Percentiles rank a stretch among this genome's conserved stretches.
These are phyloP conservation scores for Leavenworthia alabamica DNA, from an alignment of 345 rosid species.

Conservation along the genomic window DNA sequence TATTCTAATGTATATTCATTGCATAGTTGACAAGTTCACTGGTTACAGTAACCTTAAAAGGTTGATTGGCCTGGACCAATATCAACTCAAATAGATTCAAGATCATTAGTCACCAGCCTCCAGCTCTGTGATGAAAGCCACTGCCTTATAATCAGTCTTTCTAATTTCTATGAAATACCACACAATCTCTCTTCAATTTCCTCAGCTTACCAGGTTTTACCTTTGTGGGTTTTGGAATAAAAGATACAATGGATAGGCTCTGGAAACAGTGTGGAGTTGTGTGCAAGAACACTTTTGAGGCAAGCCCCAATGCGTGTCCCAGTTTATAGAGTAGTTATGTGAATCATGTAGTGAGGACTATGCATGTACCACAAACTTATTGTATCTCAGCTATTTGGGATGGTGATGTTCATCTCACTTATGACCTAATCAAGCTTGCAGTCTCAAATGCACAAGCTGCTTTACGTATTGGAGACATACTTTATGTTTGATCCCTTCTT, in stretches of 20 bases:
- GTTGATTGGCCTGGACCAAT: neutral
- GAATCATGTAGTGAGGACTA: neutral
- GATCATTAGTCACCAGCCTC: neutral
- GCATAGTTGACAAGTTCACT: too few relatives aligned
- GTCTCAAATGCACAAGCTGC: neutral
- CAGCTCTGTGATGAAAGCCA: neutral
- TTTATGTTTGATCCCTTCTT: too few relatives aligned
- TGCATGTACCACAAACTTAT: neutral
- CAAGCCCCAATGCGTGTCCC: neutral
- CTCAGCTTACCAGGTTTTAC: slow-evolving; percentile 1
- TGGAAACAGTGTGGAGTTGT: neutral
- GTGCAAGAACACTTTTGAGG: neutral
- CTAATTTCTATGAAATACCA: neutral
- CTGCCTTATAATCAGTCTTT: neutral
- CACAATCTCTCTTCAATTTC: neutral
- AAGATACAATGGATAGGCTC: neutral
- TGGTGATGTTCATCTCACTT: neutral
- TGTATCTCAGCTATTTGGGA: neutral
- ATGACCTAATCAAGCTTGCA: neutral
- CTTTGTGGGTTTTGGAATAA: neutral
- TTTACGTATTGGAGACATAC: neutral
- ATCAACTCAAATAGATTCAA: neutral
- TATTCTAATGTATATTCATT: too few relatives aligned
- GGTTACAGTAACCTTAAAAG: neutral
- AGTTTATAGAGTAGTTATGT: neutral